A percentile compares a stretch with the other conserved stretches of the same genome.
phyloP scores from a whole-genome alignment of 2,329 filamentous ascomycete genomes.

The Cercospora zeae-maydis region DNA sequence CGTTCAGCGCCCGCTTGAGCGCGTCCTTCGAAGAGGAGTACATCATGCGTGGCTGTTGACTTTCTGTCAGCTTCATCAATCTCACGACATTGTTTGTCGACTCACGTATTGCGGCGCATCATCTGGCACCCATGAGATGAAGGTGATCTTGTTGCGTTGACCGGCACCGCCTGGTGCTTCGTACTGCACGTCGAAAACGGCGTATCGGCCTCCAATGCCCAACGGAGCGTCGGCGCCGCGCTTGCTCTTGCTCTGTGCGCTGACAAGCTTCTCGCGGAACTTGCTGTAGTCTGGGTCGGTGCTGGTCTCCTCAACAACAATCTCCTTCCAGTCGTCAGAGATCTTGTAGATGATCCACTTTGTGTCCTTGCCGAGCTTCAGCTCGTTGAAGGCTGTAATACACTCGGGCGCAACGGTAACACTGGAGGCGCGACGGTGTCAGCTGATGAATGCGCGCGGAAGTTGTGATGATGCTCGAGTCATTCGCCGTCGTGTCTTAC shows the following conservation, averaged over 20 bases:
- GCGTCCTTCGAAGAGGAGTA: constrained; percentile 83
- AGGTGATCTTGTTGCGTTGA: constrained; percentile 70
- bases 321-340: constrained; percentile 75
- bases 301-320: constrained; percentile 73
- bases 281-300: constrained; percentile 63
- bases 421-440: constrained; percentile 45
- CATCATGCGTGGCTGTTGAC: constrained; percentile 75
- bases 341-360: constrained; percentile 90
- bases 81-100: constrained; percentile 18
- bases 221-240: constrained; percentile 45
- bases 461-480: constrained; percentile 11
- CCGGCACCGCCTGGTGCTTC: constrained; percentile 68
- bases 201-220: constrained; percentile 68
- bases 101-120: constrained; percentile 73
- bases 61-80: background rate
- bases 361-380: constrained; percentile 72
- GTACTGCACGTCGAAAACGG: constrained; percentile 82
- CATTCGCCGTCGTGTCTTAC: constrained; percentile 16
- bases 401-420: constrained; percentile 70
- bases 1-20: constrained; percentile 73
- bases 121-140: constrained; percentile 78
- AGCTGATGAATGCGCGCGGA: background rate
- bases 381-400: constrained; percentile 67
- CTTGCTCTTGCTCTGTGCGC: constrained; percentile 69
- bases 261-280: constrained; percentile 74